Evolutionary conservation across 192 early-diverging fungal species (phyloP).

Genomic region (Backusella luteola): DNA sequence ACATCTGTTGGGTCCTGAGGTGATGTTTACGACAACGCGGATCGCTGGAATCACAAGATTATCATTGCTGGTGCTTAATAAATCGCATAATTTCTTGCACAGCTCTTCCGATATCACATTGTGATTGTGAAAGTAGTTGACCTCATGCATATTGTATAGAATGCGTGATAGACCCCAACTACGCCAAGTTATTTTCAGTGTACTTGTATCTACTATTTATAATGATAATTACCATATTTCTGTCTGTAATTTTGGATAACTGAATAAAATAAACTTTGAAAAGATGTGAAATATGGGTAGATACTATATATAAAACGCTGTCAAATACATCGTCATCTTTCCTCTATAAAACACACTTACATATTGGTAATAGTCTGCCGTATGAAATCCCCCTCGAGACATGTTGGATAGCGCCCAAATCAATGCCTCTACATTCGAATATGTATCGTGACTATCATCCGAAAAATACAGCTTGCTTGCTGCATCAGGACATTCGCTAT

Average conservation of each 20-base stretch:
- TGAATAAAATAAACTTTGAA: conserved; percentile 1
- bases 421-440: conserved; percentile 26
- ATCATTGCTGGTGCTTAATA: conserved; percentile 4
- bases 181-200: no score
- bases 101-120: conserved; percentile 10
- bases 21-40: conserved; percentile 34
- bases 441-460: background rate
- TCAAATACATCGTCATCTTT: no score
- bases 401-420: conserved; percentile 39
- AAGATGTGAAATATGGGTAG: background rate
- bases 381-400: conserved; percentile 37
- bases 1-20: conserved; percentile 33
- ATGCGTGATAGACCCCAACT: conserved; percentile 38
- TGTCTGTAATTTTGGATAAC: background rate
- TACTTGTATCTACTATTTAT: background rate
- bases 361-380: conserved; percentile 19
- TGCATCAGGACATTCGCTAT: background rate
- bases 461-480: background rate
- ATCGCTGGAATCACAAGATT: conserved; percentile 13
- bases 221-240: background rate
- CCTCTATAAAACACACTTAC: background rate
- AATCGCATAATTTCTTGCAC: conserved; percentile 14
- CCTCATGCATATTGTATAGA: conserved; percentile 40
- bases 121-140: conserved; percentile 18
- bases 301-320: background rate